These are phyloP conservation scores for Forsythia viridissima DNA, from an alignment of 257 asterid genomes.

Conservation along the genomic window DNA sequence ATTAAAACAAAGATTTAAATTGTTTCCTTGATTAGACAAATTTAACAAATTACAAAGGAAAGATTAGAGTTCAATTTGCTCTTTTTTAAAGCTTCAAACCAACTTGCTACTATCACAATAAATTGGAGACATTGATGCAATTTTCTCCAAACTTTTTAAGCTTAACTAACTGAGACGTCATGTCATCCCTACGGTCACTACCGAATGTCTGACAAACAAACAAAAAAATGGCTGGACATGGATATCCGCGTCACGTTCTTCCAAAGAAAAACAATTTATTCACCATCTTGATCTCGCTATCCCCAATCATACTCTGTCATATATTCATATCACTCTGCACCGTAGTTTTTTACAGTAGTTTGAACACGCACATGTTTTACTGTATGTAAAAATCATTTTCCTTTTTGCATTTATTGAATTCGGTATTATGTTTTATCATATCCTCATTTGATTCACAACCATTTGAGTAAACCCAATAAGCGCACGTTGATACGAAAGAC, in stretches of 20 bases:
- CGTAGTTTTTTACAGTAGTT: neutral
- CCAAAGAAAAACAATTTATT: neutral
- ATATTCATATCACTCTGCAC: neutral
- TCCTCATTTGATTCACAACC: neutral
- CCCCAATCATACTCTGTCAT: neutral
- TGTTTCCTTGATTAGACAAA: too few relatives aligned
- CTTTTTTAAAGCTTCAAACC: neutral
- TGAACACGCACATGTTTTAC: neutral
- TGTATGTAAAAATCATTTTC: neutral
- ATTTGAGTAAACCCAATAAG: neutral
- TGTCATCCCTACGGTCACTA: too few relatives aligned
- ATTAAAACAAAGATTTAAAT: too few relatives aligned
- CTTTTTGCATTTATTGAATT: too few relatives aligned
- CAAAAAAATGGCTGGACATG: neutral
- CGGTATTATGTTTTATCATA: too few relatives aligned
- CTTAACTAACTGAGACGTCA: neutral
- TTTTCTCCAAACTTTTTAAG: neutral
- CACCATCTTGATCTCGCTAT: neutral
- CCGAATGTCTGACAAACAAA: neutral
- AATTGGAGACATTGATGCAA: neutral
- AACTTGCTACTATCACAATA: neutral
- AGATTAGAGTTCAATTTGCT: neutral
- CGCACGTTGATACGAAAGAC: neutral
- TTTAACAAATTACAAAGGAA: too few relatives aligned
- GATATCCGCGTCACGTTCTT: neutral